Evolutionary conservation across 2,329 filamentous ascomycete species (phyloP).

Genomic region (Colletotrichum spinosum): DNA sequence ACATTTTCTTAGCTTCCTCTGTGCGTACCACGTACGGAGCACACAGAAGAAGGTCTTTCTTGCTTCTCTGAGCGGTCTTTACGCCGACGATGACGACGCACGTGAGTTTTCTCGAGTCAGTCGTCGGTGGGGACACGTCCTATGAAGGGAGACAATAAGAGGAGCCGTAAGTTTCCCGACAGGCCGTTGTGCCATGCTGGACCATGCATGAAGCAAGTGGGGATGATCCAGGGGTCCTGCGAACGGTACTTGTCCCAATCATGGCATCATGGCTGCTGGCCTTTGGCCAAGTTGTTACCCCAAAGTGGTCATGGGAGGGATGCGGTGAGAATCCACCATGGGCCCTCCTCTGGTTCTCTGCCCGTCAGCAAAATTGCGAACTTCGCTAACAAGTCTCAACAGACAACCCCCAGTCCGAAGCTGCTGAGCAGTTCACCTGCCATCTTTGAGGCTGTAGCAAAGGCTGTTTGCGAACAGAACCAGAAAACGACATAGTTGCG

Average conservation of each 20-base stretch:
- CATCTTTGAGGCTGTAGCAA: constrained; percentile 4
- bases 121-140: constrained; percentile 5
- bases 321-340: neutral
- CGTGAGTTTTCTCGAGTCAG: constrained; percentile 24
- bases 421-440: no score
- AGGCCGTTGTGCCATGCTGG: constrained; percentile 11
- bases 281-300: neutral
- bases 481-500: no score
- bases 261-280: constrained; percentile 25
- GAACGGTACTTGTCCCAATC: constrained; percentile 8
- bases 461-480: neutral
- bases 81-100: constrained; percentile 6
- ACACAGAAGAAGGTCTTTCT: no score
- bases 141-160: constrained; percentile 20
- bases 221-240: constrained; percentile 23
- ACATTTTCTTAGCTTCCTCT: no score
- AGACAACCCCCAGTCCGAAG: no score
- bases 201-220: constrained; percentile 19
- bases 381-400: neutral
- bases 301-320: constrained; percentile 5
- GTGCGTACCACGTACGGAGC: no score
- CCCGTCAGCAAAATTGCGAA: neutral
- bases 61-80: neutral
- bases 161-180: neutral
- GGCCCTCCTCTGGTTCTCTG: neutral